Base-by-base conservation (phyloP, 257 asterid genomes). In the Nicotiana otophora region DNA sequence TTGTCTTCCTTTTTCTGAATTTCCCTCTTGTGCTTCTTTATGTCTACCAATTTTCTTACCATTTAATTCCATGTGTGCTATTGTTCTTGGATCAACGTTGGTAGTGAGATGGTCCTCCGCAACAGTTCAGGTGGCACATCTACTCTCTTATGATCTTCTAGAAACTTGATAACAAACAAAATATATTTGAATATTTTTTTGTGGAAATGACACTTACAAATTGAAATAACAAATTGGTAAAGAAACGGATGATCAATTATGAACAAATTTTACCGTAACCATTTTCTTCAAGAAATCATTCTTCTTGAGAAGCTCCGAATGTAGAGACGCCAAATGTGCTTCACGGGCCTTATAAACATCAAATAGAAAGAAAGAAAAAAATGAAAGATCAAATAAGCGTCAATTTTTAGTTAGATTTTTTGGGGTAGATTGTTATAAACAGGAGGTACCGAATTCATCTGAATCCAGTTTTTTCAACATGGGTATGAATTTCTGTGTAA, bases 21-120 rank as follows among this genome's bases (percentile, higher is more conserved):
- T 68, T 68, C 16, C 77, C 16, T 72, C 19, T 39, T 70, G 31
- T 76, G 28, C 16, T 46, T 77, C 55, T 78, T 78, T 12, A 19
- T 5, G 33, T n/a, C 51, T 42, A 11, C 19, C 65, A 3, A 30
- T 12, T 30, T 54, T 10, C 26, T 57, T 33, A 57, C 5, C 4
- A 30, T 78, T 78, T 67, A 57, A 4, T 54, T 78, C 33, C 55
- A 57, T 10, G n/a, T 78, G 46, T n/a, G 10, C 8, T 33, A 1
- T 66, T 30, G 20, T 15, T 33, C 42, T 12, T 19, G 15, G 33
- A 33, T 79, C 28, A 58, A 60, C 10, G 62, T 33, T 28, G 72
- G 75, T n/a, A 39, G 75, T 58, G 82, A 79, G 30, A 79, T 79
- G 36, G 82, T 39, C 75, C 75, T 79, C 61, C 58, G 15, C 61